Evolutionary conservation across 306 rosid species (phyloP).

Genomic region (Dryas drummondii): DNA sequence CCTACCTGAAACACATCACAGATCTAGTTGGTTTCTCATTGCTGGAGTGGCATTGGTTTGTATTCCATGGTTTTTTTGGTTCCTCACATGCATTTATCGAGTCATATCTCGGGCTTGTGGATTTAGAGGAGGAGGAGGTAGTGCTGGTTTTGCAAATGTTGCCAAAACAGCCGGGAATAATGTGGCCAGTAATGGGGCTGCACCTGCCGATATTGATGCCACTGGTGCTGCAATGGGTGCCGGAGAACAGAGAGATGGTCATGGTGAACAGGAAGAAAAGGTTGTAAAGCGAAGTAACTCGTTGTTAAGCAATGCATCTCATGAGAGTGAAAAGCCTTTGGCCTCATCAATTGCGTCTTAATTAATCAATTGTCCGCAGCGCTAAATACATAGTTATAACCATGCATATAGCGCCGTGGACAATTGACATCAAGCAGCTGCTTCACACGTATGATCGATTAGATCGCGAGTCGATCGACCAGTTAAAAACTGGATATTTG

Average conservation of each 20-base stretch:
- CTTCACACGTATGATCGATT: too few species aligned
- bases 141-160: neutral
- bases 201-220: neutral
- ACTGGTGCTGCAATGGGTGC: neutral
- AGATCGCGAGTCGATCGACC: too few species aligned
- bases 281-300: constrained; percentile 23
- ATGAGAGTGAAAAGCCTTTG: constrained; percentile 71
- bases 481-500: too few species aligned
- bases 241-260: neutral
- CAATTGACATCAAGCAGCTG: too few species aligned
- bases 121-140: constrained; percentile 24
- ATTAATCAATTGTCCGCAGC: neutral
- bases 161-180: too few species aligned
- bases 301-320: constrained; percentile 26
- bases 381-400: too few species aligned
- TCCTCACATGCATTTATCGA: constrained; percentile 61
- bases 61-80: constrained; percentile 89
- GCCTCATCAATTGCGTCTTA: constrained; percentile 49
- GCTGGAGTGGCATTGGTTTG: constrained; percentile 61
- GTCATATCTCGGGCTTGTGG: constrained; percentile 50
- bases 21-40: constrained; percentile 47
- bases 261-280: neutral
- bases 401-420: too few species aligned
- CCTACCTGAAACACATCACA: constrained; percentile 42
- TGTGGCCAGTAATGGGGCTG: neutral